Evolutionary conservation across 768 basidiomycete genomes (phyloP), one percentile per base, ranked within the genome.

Genomic region (Calvatia gigantea): DNA sequence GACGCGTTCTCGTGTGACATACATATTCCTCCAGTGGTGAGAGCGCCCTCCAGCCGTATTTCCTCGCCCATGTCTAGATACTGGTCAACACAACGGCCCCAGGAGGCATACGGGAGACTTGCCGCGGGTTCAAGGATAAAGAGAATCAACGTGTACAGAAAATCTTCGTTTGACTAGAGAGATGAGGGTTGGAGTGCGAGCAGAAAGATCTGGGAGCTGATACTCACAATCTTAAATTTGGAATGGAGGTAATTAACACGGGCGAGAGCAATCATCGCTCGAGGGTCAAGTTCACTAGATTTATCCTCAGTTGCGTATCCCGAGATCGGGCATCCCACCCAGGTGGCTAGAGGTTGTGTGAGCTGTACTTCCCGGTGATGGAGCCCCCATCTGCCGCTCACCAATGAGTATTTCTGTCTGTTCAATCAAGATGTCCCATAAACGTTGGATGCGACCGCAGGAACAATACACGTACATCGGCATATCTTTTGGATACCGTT

Each of bases 391-490:
- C 19, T 3, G 33, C 23, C 7, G 28, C 70, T 12, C 31, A 76
- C 74, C 61, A 27, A 81, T 75, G 11, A 80, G 64, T 17, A 78
- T 69, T 38, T 74, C 74, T 1, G 78, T 80, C 78, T 79, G 50
- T 2, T 21, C 31, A 49, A 56, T 3, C 29, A 7, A 48, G 15
- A 41, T 45, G 17, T 47, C 58, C 33, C 58, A 42, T 42, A 29
- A 49, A 23, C 19, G 11, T 33, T 6, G n/a, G 31, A 8, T 8
- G 38, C 7, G 15, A 25, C 15, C 45, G 43, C 17, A 6, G 31
- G 43, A 11, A 42, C 6, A 38, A 19, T 25, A 27, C 8, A 70
- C 78, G n/a, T 54, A 82, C 80, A 61, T 82, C 80, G 0, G 75
- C 70, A 61, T 78, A 80, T 5, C 80, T 69, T 54, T 66, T 75